These are phyloP conservation scores for Colletotrichum ledebouriae DNA, from an alignment of 2,329 filamentous ascomycete species.

Conservation along the genomic window DNA sequence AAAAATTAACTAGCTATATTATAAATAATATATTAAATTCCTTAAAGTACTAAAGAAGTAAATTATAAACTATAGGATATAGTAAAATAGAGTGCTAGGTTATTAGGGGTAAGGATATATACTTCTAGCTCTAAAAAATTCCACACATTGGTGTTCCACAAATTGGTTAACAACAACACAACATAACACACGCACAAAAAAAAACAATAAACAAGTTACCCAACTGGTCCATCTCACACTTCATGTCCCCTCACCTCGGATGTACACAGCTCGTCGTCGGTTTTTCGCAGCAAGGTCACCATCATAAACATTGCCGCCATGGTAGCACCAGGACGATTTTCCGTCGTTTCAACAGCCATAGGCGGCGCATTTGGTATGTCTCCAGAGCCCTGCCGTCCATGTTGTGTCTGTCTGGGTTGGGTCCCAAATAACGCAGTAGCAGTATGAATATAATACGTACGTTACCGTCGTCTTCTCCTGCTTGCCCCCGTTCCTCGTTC, in stretches of 20 bases:
- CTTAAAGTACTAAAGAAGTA: too few relatives aligned
- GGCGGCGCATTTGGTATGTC: constrained; percentile 8
- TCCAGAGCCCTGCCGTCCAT: neutral
- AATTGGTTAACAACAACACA: constrained; percentile 12
- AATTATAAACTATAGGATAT: too few relatives aligned
- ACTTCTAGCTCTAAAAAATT: too few relatives aligned
- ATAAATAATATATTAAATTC: too few relatives aligned
- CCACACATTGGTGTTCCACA: too few relatives aligned
- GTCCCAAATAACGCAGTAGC: neutral
- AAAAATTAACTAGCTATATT: too few relatives aligned
- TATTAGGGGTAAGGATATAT: too few relatives aligned
- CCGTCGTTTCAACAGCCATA: constrained; percentile 31
- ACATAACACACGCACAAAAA: constrained; percentile 1
- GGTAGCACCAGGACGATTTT: constrained; percentile 23
- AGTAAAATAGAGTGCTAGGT: too few relatives aligned
- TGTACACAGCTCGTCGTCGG: neutral
- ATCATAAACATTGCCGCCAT: constrained; percentile 15
- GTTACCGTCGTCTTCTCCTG: neutral
- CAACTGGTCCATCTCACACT: constrained; percentile 12
- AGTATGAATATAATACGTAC: neutral
- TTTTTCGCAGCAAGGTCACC: constrained; percentile 15
- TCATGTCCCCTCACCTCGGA: neutral
- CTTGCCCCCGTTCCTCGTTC: constrained; percentile 4
- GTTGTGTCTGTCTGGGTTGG: neutral
- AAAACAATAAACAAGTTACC: constrained; percentile 38